Evolutionary conservation across 139 green algal genomes (phyloP).

Genomic region (Deuterostichococcus epilithicus): DNA sequence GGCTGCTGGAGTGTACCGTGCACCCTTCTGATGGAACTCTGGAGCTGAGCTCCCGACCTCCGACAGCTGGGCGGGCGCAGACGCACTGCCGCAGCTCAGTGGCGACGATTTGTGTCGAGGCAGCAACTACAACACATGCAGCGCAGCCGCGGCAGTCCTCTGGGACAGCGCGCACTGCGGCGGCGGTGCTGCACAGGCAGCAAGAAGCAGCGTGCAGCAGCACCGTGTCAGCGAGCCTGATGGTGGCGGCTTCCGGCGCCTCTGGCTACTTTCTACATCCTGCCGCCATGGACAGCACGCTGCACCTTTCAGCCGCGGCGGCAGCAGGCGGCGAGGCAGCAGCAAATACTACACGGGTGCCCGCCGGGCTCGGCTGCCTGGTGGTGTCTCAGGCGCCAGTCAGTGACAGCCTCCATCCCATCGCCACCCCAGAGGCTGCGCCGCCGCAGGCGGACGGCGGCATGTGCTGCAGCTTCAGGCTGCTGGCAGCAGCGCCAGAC

Average conservation of each 20-base stretch:
- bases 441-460: background rate
- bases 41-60: background rate
- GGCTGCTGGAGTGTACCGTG: background rate
- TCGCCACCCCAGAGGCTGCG: background rate
- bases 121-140: conserved; percentile 8
- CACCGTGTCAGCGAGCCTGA: background rate
- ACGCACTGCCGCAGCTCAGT: background rate
- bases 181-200: background rate
- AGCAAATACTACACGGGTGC: background rate
- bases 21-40: background rate
- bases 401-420: background rate
- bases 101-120: background rate
- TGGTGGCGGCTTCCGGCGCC: background rate
- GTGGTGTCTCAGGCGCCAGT: background rate
- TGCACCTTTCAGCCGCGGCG: conserved; percentile 47
- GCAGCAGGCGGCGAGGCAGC: background rate
- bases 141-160: background rate
- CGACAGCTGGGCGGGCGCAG: background rate
- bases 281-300: conserved; percentile 36
- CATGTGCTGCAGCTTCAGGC: conserved; percentile 3
- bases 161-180: too few species aligned
- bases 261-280: conserved; percentile 34
- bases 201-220: background rate
- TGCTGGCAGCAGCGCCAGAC: background rate
- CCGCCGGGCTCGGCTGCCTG: background rate